Base-by-base conservation (phyloP, 2,329 filamentous ascomycete genomes). In the Cadophora sp. region DNA sequence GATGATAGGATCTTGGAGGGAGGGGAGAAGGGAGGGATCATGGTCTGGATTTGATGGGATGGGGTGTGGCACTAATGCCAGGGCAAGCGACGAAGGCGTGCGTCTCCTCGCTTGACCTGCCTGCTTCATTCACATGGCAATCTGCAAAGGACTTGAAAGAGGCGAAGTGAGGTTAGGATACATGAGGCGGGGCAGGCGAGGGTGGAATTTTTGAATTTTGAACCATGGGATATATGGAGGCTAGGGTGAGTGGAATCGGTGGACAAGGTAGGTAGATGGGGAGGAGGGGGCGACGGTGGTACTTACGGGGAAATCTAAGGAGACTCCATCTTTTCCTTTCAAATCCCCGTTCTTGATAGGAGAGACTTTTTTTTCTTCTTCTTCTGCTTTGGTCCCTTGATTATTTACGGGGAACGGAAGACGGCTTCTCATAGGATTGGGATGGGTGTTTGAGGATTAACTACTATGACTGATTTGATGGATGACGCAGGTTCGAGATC, bases 41-140 rank as follows among this genome's bases (percentile, higher is more conserved):
- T 43, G 55, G 36, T 41, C 50, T 53, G 50, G 24, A 33, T 39
- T 4, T n/a, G 16, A 48, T n/a, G n/a, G 33, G 41, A n/a, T 30
- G n/a, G 27, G 27, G 27, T 33, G 43, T 33, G 24, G 41, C 58
- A 60, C 58, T 60, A 48, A 62, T 62, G 59, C 48, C 59, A 62
- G 59, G 59, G 59, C 58, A 36, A 36, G 43, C 18, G 45, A 22
- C 53, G 27, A n/a, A 16, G 55, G 20, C 11, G 55, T 13, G 20
- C 11, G 55, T 13, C 27, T 11, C 13, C 33, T 58, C 53, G 55
- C 55, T 58, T 58, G 33, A 58, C n/a, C 20, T 58, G 55, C 33
- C 24, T 18, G 3, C 4, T 14, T 43, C 39, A 43, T 39, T 58
- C 33, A 58, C 55, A 58, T 58, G 50, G 50, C 50, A 51, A n/a